Percentiles rank a stretch among this genome's conserved stretches.
These are phyloP conservation scores for Ceratobasidium sp. DNA, from an alignment of 1,284 basidiomycete species.

Conservation along the genomic window DNA sequence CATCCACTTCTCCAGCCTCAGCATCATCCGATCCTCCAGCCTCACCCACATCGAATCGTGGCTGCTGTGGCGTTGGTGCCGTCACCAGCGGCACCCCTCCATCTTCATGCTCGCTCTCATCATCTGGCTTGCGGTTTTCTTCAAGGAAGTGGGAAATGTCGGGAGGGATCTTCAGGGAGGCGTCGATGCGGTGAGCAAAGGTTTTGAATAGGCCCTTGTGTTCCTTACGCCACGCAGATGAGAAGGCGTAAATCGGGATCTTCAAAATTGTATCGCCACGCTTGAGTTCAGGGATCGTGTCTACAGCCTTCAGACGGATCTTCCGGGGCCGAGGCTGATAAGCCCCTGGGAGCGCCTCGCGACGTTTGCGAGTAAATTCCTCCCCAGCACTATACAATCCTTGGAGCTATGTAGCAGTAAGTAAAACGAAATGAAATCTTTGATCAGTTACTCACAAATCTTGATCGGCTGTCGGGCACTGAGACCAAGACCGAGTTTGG, in stretches of 20 bases:
- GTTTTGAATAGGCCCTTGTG: neutral
- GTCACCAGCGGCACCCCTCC: neutral
- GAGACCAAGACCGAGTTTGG: no score
- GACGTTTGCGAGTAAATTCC: no score
- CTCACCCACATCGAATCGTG: neutral
- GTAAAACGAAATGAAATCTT: no score
- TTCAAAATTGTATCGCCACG: neutral
- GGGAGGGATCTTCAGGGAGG: neutral
- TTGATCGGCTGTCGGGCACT: no score
- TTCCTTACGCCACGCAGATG: neutral
- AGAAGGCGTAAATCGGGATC: neutral
- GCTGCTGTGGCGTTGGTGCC: no score
- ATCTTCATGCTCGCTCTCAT: no score
- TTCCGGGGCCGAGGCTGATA: no score
- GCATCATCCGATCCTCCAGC: neutral
- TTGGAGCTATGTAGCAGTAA: no score
- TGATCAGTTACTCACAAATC: no score
- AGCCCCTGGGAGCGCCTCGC: no score
- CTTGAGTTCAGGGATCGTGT: conserved; percentile 1
- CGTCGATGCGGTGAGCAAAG: neutral
- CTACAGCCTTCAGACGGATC: no score
- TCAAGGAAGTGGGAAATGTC: neutral
- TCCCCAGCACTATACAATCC: no score
- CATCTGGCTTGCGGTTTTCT: neutral
- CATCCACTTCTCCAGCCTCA: neutral